Conservation (phyloP, 2,329 filamentous ascomycete genomes). For the Rutstroemia sp. region DNA sequence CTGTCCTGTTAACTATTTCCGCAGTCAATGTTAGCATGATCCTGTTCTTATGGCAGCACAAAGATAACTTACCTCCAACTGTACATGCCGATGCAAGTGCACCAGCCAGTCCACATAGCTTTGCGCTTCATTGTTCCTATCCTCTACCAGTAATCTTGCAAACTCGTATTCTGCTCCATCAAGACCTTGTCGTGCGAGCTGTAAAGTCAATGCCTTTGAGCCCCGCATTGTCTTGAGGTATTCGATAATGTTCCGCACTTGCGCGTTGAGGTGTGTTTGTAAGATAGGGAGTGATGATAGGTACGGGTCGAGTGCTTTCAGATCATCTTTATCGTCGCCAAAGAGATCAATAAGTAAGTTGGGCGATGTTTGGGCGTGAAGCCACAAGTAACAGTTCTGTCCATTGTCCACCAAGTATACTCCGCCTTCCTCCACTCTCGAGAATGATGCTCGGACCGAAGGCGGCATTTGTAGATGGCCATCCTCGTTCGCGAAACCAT, state of each 20-base stretch:
- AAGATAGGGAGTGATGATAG: conserved; percentile 73
- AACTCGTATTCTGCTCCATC: conserved; percentile 97
- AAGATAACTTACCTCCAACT: conserved; percentile 62
- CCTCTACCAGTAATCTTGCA: conserved; percentile 82
- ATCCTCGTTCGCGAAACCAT: conserved; percentile 81
- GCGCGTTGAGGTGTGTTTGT: conserved; percentile 87
- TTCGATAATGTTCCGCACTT: conserved; percentile 88
- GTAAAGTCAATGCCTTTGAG: conserved; percentile 80
- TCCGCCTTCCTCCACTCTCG: conserved; percentile 83
- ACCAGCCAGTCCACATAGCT: conserved; percentile 99
- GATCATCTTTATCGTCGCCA: conserved; percentile 61
- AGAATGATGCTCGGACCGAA: conserved; percentile 73
- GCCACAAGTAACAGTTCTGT: conserved; percentile 84
- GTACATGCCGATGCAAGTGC: conserved; percentile 86
- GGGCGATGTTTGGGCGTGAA: conserved; percentile 86
- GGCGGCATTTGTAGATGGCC: conserved; percentile 83
- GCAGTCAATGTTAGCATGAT: conserved; percentile 4
- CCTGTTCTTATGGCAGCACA: not conserved
- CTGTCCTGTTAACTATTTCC: conserved; percentile 56
- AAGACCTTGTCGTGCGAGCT: conserved; percentile 84
- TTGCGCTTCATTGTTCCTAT: conserved; percentile 94
- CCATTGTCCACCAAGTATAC: conserved; percentile 95
- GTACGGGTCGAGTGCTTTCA: conserved; percentile 77
- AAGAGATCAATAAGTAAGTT: conserved; percentile 89
- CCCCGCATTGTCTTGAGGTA: conserved; percentile 75